phyloP scores from a whole-genome alignment of 2,329 filamentous ascomycete genomes.

The Claviceps cyperi region DNA sequence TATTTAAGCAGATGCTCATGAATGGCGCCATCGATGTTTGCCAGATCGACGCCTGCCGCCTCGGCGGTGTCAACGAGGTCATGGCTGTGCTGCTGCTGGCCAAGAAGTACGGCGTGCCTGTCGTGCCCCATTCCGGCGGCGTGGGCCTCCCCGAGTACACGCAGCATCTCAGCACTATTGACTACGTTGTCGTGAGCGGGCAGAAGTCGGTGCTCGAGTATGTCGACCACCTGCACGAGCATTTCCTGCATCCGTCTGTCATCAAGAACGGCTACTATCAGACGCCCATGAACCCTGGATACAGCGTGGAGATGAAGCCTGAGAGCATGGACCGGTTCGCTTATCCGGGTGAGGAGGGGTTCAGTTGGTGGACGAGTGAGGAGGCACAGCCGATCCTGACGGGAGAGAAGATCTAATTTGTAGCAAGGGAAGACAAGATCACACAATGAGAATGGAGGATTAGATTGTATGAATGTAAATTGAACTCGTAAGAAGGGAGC shows the following conservation, averaged over 20 bases:
- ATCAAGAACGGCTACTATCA: constrained; percentile 80
- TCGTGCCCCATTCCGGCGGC: constrained; percentile 80
- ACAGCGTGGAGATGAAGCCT: constrained; percentile 87
- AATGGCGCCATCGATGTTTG: constrained; percentile 72
- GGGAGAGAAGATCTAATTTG: constrained; percentile 35
- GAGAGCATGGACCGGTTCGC: constrained; percentile 70
- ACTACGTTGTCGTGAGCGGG: constrained; percentile 76
- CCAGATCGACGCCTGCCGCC: constrained; percentile 79
- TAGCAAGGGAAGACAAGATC: not conserved
- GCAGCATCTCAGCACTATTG: constrained; percentile 81
- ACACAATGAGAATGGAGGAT: not conserved
- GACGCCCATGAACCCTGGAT: constrained; percentile 69
- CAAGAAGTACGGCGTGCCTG: constrained; percentile 61
- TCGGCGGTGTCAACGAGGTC: constrained; percentile 85
- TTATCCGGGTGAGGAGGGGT: constrained; percentile 62
- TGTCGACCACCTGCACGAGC: constrained; percentile 86
- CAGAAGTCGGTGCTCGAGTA: constrained; percentile 77
- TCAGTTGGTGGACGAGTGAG: constrained; percentile 75
- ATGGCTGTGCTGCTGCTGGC: constrained; percentile 82
- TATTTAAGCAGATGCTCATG: constrained; percentile 84
- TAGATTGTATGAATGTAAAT: constrained; percentile 28
- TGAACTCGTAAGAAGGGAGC: constrained; percentile 12
- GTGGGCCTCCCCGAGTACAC: constrained; percentile 90
- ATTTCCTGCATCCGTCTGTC: constrained; percentile 69
- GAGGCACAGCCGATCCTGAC: constrained; percentile 65